These are phyloP conservation scores for Nannizzia gypsea DNA, from an alignment of 2,329 filamentous ascomycete species.

Conservation along the genomic window DNA sequence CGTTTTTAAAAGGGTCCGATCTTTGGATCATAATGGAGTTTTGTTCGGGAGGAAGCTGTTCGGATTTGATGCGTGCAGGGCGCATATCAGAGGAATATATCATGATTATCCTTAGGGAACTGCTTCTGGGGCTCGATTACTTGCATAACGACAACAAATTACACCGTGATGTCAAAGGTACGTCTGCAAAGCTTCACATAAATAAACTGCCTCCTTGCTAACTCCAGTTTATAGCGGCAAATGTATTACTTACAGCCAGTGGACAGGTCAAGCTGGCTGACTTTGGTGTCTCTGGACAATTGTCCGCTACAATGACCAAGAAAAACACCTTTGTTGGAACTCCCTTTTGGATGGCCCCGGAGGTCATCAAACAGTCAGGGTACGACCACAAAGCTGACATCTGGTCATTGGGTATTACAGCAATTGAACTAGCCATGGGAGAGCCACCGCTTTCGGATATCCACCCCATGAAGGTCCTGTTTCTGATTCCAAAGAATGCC, in stretches of 20 bases:
- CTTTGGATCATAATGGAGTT: constrained; percentile 99
- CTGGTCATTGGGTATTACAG: constrained; percentile 92
- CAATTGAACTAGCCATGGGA: constrained; percentile 78
- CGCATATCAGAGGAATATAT: constrained; percentile 90
- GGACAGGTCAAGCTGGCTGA: constrained; percentile 96
- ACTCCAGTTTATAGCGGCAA: constrained; percentile 54
- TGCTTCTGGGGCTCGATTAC: constrained; percentile 83
- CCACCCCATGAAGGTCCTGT: constrained; percentile 96
- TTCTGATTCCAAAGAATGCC: constrained; percentile 89
- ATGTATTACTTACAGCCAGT: constrained; percentile 75
- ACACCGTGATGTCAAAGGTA: constrained; percentile 91
- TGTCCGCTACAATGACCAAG: constrained; percentile 97
- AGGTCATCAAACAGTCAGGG: constrained; percentile 96
- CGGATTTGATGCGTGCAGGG: constrained; percentile 89
- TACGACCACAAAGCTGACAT: constrained; percentile 98
- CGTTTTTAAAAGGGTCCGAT: constrained; percentile 88
- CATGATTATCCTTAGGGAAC: constrained; percentile 81
- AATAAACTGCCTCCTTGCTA: neutral
- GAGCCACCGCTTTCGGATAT: constrained; percentile 94
- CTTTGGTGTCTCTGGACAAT: constrained; percentile 91
- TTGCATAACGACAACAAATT: constrained; percentile 91
- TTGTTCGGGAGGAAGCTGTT: constrained; percentile 91
- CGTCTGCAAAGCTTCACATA: neutral
- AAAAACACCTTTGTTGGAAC: constrained; percentile 98
- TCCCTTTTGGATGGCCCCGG: constrained; percentile 98